Base-by-base conservation (phyloP, 2,329 filamentous ascomycete genomes). In the Cordyceps cateniannulata region DNA sequence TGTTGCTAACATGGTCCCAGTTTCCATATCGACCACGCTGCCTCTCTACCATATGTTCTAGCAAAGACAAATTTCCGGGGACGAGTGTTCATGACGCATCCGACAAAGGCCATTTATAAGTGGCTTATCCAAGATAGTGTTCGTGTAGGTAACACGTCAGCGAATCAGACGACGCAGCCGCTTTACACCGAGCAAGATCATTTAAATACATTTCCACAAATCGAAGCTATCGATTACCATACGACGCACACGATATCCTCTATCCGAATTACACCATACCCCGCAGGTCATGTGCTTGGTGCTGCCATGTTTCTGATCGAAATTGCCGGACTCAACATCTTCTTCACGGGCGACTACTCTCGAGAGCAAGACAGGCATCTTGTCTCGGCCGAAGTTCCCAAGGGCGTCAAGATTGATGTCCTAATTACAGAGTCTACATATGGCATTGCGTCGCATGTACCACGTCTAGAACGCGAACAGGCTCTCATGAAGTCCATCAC, bases 61-160 rank as follows among this genome's bases (percentile, higher is more conserved):
- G 90, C 93, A 65, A 99, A 99, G 79, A 98, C 95, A 42, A 97
- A 97, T 74, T 99, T 99, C 79, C 89, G 90, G 66, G 95, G 95
- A 53, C 87, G 93, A 24, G 93, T 98, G 63, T 98, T 97, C 79
- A 99, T 98, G 93, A 99, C 95, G 56, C 95, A 99, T 79, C 92
- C 95, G 1, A 99, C 95, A 51, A 98, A 99, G 75, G 95, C 95
- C 68, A 99, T 99, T 72, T 99, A 99, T 83, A 98, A 98, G 77
- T 98, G 95, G 93, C 85, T 98, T 56, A 97, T 98, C 64, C 92
- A 96, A 74, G 95, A 99, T 75, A 96, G 92, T 66, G 91, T 99
- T 49, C 88, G 95, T 62, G 93, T 99, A 32, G 89, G 88, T 71
- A 89, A 86, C 69, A 86, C 83, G 5, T 85, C 84, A 2, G 85